Evolutionary conservation across 768 basidiomycete genomes (phyloP).

Genomic region (Boletus tomentosulus): DNA sequence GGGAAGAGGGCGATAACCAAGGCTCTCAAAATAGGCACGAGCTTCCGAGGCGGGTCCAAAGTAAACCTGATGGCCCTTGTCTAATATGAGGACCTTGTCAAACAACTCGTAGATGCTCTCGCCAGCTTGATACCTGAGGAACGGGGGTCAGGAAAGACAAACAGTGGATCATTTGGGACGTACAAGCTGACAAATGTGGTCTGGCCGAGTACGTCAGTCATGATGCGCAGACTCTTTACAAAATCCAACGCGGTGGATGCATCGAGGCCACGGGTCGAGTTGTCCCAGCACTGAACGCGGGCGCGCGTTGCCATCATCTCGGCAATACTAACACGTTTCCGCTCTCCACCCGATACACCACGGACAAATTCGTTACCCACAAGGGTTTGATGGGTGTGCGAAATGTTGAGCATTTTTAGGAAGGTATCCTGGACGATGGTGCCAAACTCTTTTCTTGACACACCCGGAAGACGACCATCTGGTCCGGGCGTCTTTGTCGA

Average conservation of each 20-base stretch:
- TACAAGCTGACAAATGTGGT: conserved; percentile 77
- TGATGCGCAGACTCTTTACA: conserved; percentile 68
- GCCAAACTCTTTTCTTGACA: conserved; percentile 57
- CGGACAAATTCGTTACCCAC: conserved; percentile 87
- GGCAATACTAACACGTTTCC: conserved; percentile 78
- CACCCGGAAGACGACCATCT: conserved; percentile 63
- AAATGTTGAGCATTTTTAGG: conserved; percentile 78
- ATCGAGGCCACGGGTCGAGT: conserved; percentile 75
- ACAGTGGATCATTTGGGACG: conserved; percentile 19
- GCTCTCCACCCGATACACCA: conserved; percentile 75
- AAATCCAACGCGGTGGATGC: conserved; percentile 90
- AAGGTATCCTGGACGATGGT: conserved; percentile 55
- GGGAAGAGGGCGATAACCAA: conserved; percentile 71
- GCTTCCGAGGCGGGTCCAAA: conserved; percentile 73
- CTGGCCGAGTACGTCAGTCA: conserved; percentile 79
- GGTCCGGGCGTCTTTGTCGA: conserved; percentile 75
- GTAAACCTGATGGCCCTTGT: conserved; percentile 78
- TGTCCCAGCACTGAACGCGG: conserved; percentile 80
- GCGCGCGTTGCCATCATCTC: conserved; percentile 86
- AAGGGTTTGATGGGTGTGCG: conserved; percentile 71
- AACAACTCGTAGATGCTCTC: conserved; percentile 75
- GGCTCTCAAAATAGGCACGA: conserved; percentile 68
- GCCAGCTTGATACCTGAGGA: conserved; percentile 67
- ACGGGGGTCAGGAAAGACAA: neutral
- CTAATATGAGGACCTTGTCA: conserved; percentile 84